phyloP scores from a whole-genome alignment of 2,329 filamentous ascomycete genomes.

The Fusarium euwallaceae region DNA sequence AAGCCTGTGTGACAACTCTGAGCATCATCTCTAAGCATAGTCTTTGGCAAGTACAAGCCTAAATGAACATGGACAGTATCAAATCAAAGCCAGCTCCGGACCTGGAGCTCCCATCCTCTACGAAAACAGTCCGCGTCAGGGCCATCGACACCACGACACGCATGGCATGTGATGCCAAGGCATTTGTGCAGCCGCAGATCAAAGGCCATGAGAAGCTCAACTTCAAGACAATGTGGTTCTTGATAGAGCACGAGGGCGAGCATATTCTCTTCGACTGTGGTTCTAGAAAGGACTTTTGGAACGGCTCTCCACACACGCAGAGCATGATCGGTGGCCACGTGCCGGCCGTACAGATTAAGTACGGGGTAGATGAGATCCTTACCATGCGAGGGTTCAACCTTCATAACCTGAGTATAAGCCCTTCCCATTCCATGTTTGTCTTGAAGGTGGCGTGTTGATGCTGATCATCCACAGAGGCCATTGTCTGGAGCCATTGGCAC shows the following conservation, averaged over 20 bases:
- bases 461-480: background rate
- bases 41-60: background rate
- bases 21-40: background rate
- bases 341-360: background rate
- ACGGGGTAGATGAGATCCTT: background rate
- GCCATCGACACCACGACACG: background rate
- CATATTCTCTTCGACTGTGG: background rate
- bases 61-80: background rate
- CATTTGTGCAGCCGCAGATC: background rate
- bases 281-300: background rate
- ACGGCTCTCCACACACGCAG: background rate
- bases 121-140: background rate
- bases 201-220: background rate
- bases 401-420: background rate
- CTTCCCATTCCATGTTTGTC: background rate
- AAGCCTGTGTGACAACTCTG: background rate
- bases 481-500: background rate
- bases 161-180: background rate
- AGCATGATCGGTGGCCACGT: background rate
- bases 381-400: background rate
- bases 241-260: background rate
- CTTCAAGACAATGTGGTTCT: background rate
- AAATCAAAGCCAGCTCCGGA: background rate
- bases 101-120: background rate
- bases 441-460: background rate